Evolutionary conservation across 768 basidiomycete species (phyloP), one percentile per base, ranked within the genome.

Genomic region (Pleurotus tuber-regium): DNA sequence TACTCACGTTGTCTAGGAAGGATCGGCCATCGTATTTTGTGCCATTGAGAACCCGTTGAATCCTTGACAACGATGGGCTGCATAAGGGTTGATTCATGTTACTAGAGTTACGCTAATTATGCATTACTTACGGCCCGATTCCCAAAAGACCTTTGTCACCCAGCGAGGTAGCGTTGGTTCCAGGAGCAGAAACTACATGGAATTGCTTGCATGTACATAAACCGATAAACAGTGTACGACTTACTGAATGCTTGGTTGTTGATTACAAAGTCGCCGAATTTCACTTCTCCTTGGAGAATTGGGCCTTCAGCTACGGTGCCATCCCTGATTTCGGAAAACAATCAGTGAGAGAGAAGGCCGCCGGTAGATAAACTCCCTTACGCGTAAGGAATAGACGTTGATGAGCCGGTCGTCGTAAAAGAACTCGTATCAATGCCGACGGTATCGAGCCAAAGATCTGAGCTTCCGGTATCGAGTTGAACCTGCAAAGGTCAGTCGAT

Each of bases 361-460:
- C n/a, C n/a, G n/a, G n/a, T n/a, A n/a, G n/a, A n/a, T n/a, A n/a
- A n/a, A n/a, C n/a, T 19, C 7, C 9, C 36, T 38, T 16, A 51
- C 26, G 35, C 39, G 29, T 33, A 51, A 4, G 25, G 16, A 29
- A 43, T 41, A 8, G 5, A 24, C 24, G 24, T 19, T 16, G 12
- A 12, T 40, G 39, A 30, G 14, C 23, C 50, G 5, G 50, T 51
- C n/a, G 26, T 30, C 3, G 19, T 26, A 42, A 51, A 51, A 23
- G 21, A 30, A 12, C 24, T 26, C 39, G 35, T 26, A 29, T 39
- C 36, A 24, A 28, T 29, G 25, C 28, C 23, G 5, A 39, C 25
- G 39, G 50, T 51, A 29, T 51, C 50, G 16, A 51, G 38, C 50
- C 50, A 51, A 7, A 51, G 24, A 29, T 51, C 39, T 29, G 50